A percentile compares a stretch with the other conserved stretches of the same genome.
Conservation (phyloP, 805 yeast genomes). For the Debaryomyces hansenii region DNA sequence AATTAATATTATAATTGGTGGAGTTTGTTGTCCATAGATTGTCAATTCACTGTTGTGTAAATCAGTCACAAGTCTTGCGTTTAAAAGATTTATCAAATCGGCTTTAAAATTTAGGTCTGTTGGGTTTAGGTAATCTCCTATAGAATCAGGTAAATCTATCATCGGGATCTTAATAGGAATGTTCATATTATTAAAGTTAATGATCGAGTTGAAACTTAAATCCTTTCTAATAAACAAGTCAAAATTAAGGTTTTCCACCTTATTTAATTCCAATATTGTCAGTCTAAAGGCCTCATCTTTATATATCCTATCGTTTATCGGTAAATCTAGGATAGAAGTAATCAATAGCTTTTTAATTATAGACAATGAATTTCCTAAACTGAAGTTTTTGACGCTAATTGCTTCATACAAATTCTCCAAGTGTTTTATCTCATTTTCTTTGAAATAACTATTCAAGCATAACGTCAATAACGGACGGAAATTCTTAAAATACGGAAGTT, state of each 20-base stretch:
- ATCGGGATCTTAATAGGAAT: constrained; percentile 47
- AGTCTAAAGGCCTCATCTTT: constrained; percentile 38
- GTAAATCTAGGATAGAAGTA: constrained; percentile 44
- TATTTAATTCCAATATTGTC: constrained; percentile 29
- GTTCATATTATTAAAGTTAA: constrained; percentile 40
- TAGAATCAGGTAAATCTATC: constrained; percentile 38
- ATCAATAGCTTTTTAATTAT: constrained; percentile 37
- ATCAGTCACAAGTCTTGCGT: constrained; percentile 32
- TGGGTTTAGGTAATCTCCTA: constrained; percentile 46
- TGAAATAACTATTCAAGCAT: constrained; percentile 50
- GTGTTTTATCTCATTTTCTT: constrained; percentile 15
- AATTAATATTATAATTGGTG: constrained; percentile 39
- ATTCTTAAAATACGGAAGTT: constrained; percentile 50
- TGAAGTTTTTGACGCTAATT: constrained; percentile 32
- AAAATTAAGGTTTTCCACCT: constrained; percentile 17
- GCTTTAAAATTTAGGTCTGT: constrained; percentile 44
- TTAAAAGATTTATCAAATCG: constrained; percentile 33
- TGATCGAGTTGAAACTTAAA: constrained; percentile 39
- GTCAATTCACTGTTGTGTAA: constrained; percentile 48
- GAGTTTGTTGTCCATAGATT: constrained; percentile 54
- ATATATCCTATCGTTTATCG: constrained; percentile 41
- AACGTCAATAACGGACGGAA: constrained; percentile 60
- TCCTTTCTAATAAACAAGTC: constrained; percentile 41
- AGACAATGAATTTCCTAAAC: constrained; percentile 21
- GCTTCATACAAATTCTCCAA: constrained; percentile 30